Conservation (phyloP, 1,284 basidiomycete genomes). For the Cystobasidium pallidum region DNA sequence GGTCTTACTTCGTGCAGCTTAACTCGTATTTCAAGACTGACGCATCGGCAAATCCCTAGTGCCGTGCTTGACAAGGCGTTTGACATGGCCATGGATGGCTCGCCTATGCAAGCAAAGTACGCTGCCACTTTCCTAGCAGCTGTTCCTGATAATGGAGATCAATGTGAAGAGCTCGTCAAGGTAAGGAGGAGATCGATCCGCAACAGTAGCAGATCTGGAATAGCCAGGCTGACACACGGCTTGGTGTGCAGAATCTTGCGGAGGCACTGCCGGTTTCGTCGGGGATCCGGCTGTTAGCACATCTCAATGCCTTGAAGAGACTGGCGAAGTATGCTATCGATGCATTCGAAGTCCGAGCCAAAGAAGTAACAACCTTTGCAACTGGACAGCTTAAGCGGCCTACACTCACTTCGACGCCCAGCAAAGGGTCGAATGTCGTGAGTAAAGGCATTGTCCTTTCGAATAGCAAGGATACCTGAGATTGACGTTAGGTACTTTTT, state of each 20-base stretch:
- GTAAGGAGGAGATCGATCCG: conserved; percentile 59
- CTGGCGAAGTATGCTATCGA: conserved; percentile 67
- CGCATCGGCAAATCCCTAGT: conserved; percentile 45
- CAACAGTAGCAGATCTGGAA: too few relatives aligned
- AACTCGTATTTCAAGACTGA: background rate
- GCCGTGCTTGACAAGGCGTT: conserved; percentile 67
- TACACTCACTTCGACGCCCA: conserved; percentile 10
- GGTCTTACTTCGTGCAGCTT: background rate
- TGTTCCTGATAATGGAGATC: conserved; percentile 59
- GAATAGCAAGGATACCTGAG: background rate
- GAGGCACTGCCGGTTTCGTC: conserved; percentile 63
- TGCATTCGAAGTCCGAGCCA: conserved; percentile 75
- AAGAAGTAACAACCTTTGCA: conserved; percentile 72
- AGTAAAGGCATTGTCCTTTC: background rate
- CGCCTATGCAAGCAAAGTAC: conserved; percentile 79
- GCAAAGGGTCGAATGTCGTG: conserved; percentile 13
- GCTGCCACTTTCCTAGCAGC: conserved; percentile 74
- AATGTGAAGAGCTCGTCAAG: conserved; percentile 65
- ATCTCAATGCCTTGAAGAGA: conserved; percentile 73
- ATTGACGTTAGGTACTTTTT: too few relatives aligned
- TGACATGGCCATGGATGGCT: conserved; percentile 66
- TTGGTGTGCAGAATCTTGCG: conserved; percentile 63
- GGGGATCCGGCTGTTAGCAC: conserved; percentile 66
- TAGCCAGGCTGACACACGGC: background rate
- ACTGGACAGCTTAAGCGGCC: conserved; percentile 57